Percentiles rank a stretch among this genome's conserved stretches.
phyloP scores from a whole-genome alignment of 2,329 filamentous ascomycete species.

The Fusarium equiseti region DNA sequence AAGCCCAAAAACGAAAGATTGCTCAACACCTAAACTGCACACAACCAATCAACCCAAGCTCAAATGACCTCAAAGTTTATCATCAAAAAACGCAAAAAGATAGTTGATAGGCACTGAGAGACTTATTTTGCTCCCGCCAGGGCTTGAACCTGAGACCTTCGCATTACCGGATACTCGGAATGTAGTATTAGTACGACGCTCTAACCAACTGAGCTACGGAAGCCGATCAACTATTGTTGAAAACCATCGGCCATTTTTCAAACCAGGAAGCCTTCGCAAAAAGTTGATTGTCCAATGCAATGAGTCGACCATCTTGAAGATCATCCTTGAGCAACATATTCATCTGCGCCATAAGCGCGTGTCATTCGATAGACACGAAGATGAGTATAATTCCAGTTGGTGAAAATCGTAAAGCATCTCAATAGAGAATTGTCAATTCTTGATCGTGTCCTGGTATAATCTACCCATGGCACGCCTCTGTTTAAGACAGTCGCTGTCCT shows the following conservation, averaged over 20 bases:
- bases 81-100: neutral
- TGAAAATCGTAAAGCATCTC: neutral
- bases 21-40: neutral
- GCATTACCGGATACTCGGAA: slow-evolving; percentile 5
- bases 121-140: slow-evolving; percentile 9
- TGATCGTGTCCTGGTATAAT: neutral
- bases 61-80: neutral
- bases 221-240: neutral
- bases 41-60: neutral
- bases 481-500: neutral
- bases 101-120: slow-evolving; percentile 5
- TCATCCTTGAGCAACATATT: too few species aligned
- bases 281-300: neutral
- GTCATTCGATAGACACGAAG: neutral
- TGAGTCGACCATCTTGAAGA: neutral
- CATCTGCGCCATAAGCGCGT: neutral
- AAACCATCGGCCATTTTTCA: rapidly evolving
- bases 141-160: slow-evolving; percentile 13
- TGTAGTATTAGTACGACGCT: slow-evolving; percentile 13
- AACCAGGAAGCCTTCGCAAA: neutral
- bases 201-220: slow-evolving; percentile 14
- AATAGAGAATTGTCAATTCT: neutral
- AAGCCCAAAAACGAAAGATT: neutral
- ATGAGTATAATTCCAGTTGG: neutral
- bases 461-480: too few species aligned